phyloP scores from a whole-genome alignment of 441 rosid genomes.

The Pelargonium cotyledonis region DNA sequence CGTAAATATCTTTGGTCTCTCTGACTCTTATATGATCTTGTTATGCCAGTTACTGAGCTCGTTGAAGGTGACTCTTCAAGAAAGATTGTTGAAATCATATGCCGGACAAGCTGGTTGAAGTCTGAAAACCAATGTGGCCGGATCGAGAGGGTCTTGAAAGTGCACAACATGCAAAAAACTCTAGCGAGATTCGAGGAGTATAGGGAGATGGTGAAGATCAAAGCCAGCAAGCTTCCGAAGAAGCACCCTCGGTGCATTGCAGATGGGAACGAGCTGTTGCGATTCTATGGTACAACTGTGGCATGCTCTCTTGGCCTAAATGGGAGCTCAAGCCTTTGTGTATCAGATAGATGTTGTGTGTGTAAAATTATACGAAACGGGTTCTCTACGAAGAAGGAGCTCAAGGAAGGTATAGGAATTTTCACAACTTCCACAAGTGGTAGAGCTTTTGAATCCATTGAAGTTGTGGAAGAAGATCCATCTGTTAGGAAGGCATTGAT shows the following conservation, averaged over 20 bases:
- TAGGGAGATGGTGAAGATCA: conserved; percentile 72
- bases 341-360: conserved; percentile 66
- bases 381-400: conserved; percentile 69
- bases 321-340: conserved; percentile 69
- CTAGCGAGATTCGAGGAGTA: conserved; percentile 83
- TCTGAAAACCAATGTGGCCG: conserved; percentile 78
- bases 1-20: not conserved
- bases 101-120: conserved; percentile 82
- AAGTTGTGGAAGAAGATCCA: conserved; percentile 36
- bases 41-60: conserved; percentile 72
- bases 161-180: conserved; percentile 90
- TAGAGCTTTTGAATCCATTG: conserved; percentile 68
- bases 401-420: conserved; percentile 67
- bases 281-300: conserved; percentile 77
- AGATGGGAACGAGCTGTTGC: conserved; percentile 84
- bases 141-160: conserved; percentile 81
- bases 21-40: not conserved
- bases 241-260: conserved; percentile 92
- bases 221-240: conserved; percentile 87
- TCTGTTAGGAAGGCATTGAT: conserved; percentile 68
- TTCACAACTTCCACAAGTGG: conserved; percentile 93
- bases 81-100: conserved; percentile 89
- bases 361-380: conserved; percentile 73
- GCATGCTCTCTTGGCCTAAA: conserved; percentile 76
- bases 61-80: conserved; percentile 94